Conservation (phyloP, 164 flowering plant species). For the Nymphaea colorata region DNA sequence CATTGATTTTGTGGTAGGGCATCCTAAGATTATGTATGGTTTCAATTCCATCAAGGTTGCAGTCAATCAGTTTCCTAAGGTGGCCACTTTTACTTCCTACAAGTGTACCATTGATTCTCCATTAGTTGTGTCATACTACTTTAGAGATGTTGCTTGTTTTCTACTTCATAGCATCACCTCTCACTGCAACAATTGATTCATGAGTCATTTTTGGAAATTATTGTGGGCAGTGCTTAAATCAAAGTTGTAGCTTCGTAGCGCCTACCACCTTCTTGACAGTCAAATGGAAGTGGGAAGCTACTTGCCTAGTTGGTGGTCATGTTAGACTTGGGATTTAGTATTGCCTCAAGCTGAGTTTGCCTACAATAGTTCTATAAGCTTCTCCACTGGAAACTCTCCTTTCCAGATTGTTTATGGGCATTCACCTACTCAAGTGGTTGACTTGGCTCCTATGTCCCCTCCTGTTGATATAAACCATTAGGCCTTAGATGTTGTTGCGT, state of each 20-base stretch:
- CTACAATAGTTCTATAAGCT: background rate
- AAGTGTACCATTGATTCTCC: too few relatives aligned
- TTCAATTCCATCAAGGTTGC: too few relatives aligned
- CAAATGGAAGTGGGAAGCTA: background rate
- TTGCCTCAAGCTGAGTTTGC: constrained; percentile 4
- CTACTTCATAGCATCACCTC: too few relatives aligned
- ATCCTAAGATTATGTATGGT: too few relatives aligned
- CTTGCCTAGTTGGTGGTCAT: background rate
- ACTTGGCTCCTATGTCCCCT: background rate
- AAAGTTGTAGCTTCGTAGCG: background rate
- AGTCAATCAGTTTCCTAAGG: too few relatives aligned
- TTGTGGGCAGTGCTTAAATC: too few relatives aligned
- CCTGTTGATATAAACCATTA: background rate
- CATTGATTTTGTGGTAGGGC: too few relatives aligned
- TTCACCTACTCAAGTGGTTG: background rate
- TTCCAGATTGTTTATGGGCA: constrained; percentile 2
- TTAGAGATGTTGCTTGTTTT: too few relatives aligned
- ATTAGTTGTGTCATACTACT: too few relatives aligned
- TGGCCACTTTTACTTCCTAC: too few relatives aligned
- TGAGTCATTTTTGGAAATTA: too few relatives aligned
- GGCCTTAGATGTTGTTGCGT: background rate
- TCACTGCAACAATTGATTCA: too few relatives aligned
- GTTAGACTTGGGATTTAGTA: background rate
- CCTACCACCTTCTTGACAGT: background rate
- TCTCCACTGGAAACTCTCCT: background rate